Evolutionary conservation across 371 early-diverging fungal species (phyloP).

Genomic region (Actinomortierella ambigua): DNA sequence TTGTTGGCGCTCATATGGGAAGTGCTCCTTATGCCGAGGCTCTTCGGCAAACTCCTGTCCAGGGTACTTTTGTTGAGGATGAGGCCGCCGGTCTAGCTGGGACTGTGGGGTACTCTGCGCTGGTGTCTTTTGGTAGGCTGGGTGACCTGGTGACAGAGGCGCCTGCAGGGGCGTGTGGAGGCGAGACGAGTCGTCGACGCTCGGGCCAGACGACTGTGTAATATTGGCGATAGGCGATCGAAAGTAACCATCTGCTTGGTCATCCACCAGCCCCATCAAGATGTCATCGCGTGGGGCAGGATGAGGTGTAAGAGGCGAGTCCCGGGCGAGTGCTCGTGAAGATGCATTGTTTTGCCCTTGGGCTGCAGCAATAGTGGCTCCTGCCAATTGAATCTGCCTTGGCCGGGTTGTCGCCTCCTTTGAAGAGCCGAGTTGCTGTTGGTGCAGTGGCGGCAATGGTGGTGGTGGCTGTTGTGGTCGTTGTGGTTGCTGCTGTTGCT

Average conservation of each 20-base stretch:
- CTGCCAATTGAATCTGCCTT: too few species aligned
- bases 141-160: slow-evolving; percentile 12
- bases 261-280: too few species aligned
- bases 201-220: not conserved
- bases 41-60: slow-evolving; percentile 1
- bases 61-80: slow-evolving; percentile 1
- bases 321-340: too few species aligned
- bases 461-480: not conserved
- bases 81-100: not conserved
- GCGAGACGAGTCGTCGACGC: slow-evolving; percentile 9
- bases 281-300: too few species aligned
- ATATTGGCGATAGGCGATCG: slow-evolving; percentile 7
- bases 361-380: too few species aligned
- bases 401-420: too few species aligned
- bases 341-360: too few species aligned
- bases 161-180: slow-evolving; percentile 17
- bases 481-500: not conserved
- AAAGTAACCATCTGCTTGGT: slow-evolving; percentile 3
- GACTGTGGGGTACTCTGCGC: slow-evolving; percentile 15
- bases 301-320: too few species aligned
- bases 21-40: not conserved
- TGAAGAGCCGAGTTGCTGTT: not conserved
- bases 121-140: slow-evolving; percentile 24
- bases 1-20: not conserved
- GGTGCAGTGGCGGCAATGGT: not conserved